A percentile compares a stretch with the other conserved stretches of the same genome.
These are phyloP conservation scores for Mortierella alpina DNA, from an alignment of 192 early-diverging fungal species.

Conservation along the genomic window DNA sequence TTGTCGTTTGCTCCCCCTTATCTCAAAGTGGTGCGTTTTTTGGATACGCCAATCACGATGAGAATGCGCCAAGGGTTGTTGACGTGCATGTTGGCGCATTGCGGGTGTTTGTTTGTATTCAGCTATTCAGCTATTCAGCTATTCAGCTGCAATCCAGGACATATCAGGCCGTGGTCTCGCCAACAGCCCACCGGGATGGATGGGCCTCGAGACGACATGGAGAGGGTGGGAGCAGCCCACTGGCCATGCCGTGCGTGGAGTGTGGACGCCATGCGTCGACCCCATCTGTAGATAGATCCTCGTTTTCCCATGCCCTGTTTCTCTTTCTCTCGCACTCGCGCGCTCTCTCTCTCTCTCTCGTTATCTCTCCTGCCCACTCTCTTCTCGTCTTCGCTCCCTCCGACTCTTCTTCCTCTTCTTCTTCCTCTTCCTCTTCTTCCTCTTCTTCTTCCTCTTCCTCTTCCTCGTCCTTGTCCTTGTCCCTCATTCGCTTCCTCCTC, in stretches of 20 bases:
- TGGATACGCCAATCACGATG: no score
- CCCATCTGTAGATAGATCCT: no score
- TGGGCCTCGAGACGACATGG: no score
- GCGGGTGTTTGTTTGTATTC: no score
- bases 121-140: no score
- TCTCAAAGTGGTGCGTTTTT: no score
- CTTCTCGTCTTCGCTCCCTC: not conserved
- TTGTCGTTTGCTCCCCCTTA: no score
- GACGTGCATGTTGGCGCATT: no score
- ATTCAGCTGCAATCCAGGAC: not conserved
- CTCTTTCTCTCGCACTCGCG: not conserved
- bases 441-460: not conserved
- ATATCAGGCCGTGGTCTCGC: not conserved
- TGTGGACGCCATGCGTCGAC: no score
- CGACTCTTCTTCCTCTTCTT: not conserved
- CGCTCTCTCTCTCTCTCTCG: not conserved
- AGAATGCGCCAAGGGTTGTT: no score
- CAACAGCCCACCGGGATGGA: not conserved
- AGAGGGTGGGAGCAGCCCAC: no score
- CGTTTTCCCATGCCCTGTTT: not conserved
- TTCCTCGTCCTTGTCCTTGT: not conserved
- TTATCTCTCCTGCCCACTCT: not conserved
- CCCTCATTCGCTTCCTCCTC: not conserved
- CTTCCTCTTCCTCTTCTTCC: conserved; percentile 7
- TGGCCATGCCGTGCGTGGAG: no score